Conservation (phyloP, 106 monocot species). For the Platanthera zijinensis region DNA sequence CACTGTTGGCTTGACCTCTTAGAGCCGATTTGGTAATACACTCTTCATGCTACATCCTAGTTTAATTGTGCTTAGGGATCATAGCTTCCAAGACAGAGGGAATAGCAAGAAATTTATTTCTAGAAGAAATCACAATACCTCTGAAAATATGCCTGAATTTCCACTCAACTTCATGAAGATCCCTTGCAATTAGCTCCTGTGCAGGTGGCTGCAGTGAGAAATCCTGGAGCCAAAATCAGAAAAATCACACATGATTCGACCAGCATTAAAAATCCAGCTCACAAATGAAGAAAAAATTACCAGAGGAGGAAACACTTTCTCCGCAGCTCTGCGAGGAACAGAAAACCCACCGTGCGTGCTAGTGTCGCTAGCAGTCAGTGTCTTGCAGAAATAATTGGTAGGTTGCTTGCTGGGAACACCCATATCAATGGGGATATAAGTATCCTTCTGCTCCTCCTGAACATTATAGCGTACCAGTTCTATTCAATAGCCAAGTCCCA, state of each 20-base stretch:
- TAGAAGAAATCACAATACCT: background rate
- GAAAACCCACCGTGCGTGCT: slow-evolving; percentile 24
- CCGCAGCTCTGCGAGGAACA: slow-evolving; percentile 21
- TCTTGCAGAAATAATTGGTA: slow-evolving; percentile 22
- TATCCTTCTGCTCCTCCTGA: slow-evolving; percentile 21
- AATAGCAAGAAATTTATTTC: background rate
- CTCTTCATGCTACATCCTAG: too few relatives aligned
- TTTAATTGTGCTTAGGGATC: background rate
- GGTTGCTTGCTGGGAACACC: slow-evolving; percentile 16
- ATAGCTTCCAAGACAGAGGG: background rate
- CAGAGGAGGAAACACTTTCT: slow-evolving; percentile 26
- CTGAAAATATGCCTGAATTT: slow-evolving; percentile 23
- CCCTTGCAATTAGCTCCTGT: slow-evolving; percentile 18
- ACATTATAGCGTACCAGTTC: background rate
- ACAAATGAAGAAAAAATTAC: background rate
- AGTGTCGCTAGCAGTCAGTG: slow-evolving; percentile 10
- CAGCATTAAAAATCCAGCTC: background rate
- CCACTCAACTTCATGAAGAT: slow-evolving; percentile 24
- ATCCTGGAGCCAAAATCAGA: background rate
- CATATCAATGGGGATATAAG: slow-evolving; percentile 17
- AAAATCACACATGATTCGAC: background rate
- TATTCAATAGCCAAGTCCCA: background rate
- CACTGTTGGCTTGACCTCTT: background rate
- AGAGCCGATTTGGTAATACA: background rate
- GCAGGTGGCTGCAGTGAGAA: slow-evolving; percentile 14